Base-by-base conservation (phyloP, 148 eudicot species). In the Salicornia ramosissima region DNA sequence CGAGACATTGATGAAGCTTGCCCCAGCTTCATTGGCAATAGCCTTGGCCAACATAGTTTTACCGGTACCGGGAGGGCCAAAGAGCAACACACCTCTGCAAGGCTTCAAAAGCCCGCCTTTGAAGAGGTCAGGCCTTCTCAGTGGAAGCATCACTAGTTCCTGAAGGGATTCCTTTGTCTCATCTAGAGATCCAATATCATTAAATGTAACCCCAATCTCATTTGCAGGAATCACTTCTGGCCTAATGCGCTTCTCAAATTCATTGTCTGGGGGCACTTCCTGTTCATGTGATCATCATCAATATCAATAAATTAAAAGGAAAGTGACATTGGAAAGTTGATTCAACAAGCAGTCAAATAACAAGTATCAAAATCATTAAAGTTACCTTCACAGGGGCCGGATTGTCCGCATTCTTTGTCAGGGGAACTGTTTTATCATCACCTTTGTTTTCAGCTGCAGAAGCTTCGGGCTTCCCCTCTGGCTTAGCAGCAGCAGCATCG, bases 11-110 rank as follows among this genome's bases (percentile, higher is more conserved):
- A 92, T 87, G 75, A 92, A 92, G 80, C 93, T 92, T 25, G 97
- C 97, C n/a, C 97, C 97, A 13, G 97, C 97, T 78, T 92, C 97
- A 74, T 86, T 86, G 53, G 97, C 96, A 51, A 92, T 92, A 30
- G 97, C 97, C 78, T 92, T 92, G 25, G 97, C 97, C 68, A 92
- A 75, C 97, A 92, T 88, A 16, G 97, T 94, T 62, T 93, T 93
- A 30, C 96, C 96, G 1, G 98, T 93, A 34, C 96, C 98, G 0
- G 96, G 96, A 70, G 97, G 97, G 14, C 97, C 96, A 49, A 91
- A 91, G 31, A 91, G 85, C 61, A 91, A 73, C 56, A 92, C 90
- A 43, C 96, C 96, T 64, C 96, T 71, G 69, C 98, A 92, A 3
- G 98, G 98, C 83, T 92, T 92, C 66, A 92, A 86, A 64, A 92